Evolutionary conservation across 1,284 basidiomycete species (phyloP).

Genomic region (Boletus albobrunnescens): DNA sequence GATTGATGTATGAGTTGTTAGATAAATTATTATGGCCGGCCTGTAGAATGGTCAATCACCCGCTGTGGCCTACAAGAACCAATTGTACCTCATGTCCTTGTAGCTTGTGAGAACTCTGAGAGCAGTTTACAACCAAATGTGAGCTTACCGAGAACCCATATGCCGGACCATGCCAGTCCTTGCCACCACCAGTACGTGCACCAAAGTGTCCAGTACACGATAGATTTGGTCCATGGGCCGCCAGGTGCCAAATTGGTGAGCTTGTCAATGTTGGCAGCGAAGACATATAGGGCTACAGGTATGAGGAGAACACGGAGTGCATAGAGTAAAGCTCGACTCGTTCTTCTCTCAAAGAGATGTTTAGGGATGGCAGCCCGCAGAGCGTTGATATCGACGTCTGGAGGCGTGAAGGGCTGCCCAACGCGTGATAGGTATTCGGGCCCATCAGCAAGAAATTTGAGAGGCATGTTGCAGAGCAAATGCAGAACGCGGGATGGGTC

Average conservation of each 20-base stretch:
- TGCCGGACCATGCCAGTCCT: background rate
- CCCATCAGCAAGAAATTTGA: background rate
- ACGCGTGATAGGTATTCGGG: slow-evolving; percentile 1
- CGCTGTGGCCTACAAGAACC: too few relatives aligned
- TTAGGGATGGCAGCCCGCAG: slow-evolving; percentile 2
- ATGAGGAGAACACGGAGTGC: slow-evolving; percentile 1
- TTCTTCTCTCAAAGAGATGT: slow-evolving; percentile 1
- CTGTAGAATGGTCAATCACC: background rate
- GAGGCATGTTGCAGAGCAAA: background rate
- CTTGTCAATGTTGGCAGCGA: background rate
- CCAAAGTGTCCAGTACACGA: background rate
- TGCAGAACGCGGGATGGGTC: background rate
- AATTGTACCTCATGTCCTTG: background rate
- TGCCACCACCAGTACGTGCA: slow-evolving; percentile 6
- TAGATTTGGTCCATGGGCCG: background rate
- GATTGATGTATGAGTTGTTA: background rate
- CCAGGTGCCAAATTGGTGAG: background rate
- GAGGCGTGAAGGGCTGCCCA: slow-evolving; percentile 1
- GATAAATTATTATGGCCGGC: slow-evolving; percentile 1
- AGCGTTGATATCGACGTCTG: background rate
- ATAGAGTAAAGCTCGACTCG: background rate
- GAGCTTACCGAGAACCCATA: slow-evolving; percentile 4
- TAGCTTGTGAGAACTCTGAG: background rate
- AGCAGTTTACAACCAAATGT: background rate
- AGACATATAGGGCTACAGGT: background rate